phyloP scores from a whole-genome alignment of 331 rosid genomes.

The Cydonia oblonga region DNA sequence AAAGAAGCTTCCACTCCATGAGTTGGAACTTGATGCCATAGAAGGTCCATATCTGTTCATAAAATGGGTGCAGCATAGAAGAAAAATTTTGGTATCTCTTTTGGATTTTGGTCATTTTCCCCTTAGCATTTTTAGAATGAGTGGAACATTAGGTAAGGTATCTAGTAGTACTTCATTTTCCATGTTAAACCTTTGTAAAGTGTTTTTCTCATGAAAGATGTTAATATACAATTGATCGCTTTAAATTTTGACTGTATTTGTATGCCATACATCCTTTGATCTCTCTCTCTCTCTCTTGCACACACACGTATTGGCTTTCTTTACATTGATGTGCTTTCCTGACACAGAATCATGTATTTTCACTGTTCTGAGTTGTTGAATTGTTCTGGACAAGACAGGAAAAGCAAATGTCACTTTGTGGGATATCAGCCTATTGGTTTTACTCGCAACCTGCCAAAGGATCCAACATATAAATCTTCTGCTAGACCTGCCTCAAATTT shows the following conservation, averaged over 20 bases:
- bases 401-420: conserved; percentile 55
- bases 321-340: neutral
- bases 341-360: conserved; percentile 5
- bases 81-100: neutral
- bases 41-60: neutral
- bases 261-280: neutral
- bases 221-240: neutral
- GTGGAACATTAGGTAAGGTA: neutral
- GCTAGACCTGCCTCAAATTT: conserved; percentile 16
- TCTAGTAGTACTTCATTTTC: neutral
- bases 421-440: conserved; percentile 45
- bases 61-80: neutral
- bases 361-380: conserved; percentile 15
- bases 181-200: neutral
- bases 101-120: neutral
- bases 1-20: neutral
- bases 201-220: neutral
- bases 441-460: conserved; percentile 19
- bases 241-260: neutral
- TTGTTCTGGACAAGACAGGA: conserved; percentile 56
- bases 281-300: neutral
- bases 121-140: neutral
- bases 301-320: neutral
- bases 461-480: conserved; percentile 15
- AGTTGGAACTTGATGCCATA: neutral